Conservation (phyloP, 2,329 filamentous ascomycete species). For the Epichloe typhina region DNA sequence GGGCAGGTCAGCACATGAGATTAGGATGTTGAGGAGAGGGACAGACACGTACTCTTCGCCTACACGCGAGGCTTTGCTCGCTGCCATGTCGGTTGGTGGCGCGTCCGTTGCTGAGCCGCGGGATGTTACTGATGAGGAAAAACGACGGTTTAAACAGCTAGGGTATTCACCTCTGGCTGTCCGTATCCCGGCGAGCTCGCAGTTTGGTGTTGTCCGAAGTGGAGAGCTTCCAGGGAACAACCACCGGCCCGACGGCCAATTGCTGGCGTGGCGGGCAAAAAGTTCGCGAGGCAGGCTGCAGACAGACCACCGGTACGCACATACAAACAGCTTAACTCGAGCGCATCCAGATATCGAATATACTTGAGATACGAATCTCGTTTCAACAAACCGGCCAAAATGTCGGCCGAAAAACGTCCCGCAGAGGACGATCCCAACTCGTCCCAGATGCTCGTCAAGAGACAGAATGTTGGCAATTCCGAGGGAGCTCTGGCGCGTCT, state of each 20-base stretch:
- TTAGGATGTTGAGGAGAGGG: not conserved
- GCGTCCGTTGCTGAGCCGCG: not conserved
- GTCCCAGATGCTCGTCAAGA: constrained; percentile 75
- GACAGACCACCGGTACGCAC: not conserved
- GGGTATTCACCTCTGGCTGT: not conserved
- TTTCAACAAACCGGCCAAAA: constrained; percentile 24
- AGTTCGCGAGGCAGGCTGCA: too few relatives aligned
- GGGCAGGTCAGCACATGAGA: constrained; percentile 17
- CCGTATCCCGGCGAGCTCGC: not conserved
- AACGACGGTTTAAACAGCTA: too few relatives aligned
- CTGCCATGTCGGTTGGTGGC: constrained; percentile 30
- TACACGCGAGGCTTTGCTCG: constrained; percentile 46
- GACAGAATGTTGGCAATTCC: constrained; percentile 54
- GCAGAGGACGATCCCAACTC: constrained; percentile 73
- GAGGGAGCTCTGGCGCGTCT: constrained; percentile 35
- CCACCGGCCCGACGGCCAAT: constrained; percentile 22
- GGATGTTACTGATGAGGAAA: not conserved
- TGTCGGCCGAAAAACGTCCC: constrained; percentile 87
- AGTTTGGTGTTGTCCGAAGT: not conserved
- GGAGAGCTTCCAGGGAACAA: constrained; percentile 15
- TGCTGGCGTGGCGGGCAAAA: not conserved
- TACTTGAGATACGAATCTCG: not conserved
- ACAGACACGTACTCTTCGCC: constrained; percentile 46
- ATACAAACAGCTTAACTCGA: not conserved
- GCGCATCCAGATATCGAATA: not conserved